phyloP scores from a whole-genome alignment of 106 monocot species.

The Amphibolis antarctica region DNA sequence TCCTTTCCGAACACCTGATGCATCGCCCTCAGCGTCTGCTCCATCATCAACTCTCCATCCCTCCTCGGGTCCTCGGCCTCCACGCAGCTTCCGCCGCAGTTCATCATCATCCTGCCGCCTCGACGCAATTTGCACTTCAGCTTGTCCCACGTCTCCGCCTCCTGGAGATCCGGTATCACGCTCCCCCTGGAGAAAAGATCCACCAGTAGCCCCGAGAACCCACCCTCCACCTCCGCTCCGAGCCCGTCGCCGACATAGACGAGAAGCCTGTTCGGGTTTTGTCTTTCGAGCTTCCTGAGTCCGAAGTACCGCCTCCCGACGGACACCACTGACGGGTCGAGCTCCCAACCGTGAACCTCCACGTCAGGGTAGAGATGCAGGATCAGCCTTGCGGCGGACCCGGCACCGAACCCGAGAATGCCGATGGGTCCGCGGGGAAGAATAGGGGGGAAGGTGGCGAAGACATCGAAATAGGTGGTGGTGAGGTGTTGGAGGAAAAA shows the following conservation, averaged over 20 bases:
- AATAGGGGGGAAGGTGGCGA: slow-evolving; percentile 75
- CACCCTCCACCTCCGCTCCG: slow-evolving; percentile 21
- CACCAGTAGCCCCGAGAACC: slow-evolving; percentile 53
- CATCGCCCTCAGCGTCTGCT: slow-evolving; percentile 54
- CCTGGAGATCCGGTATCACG: slow-evolving; percentile 63
- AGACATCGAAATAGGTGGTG: slow-evolving; percentile 75
- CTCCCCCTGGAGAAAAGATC: slow-evolving; percentile 63
- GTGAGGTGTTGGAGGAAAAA: slow-evolving; percentile 45
- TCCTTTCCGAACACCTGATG: slow-evolving; percentile 25
- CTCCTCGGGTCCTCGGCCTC: slow-evolving; percentile 57
- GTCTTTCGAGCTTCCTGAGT: slow-evolving; percentile 49
- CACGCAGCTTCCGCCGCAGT: slow-evolving; percentile 75
- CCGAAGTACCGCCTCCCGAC: slow-evolving; percentile 55
- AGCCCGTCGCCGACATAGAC: slow-evolving; percentile 55
- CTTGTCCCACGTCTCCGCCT: slow-evolving; percentile 37
- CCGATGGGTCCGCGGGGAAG: slow-evolving; percentile 61
- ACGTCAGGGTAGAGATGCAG: slow-evolving; percentile 39
- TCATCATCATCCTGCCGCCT: slow-evolving; percentile 74
- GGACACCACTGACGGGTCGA: slow-evolving; percentile 64
- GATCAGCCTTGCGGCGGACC: slow-evolving; percentile 54
- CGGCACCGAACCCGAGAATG: slow-evolving; percentile 77
- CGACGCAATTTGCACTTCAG: slow-evolving; percentile 30
- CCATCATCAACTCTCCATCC: slow-evolving; percentile 48
- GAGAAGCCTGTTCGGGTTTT: slow-evolving; percentile 21
- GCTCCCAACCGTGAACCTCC: slow-evolving; percentile 66